A percentile compares a stretch with the other conserved stretches of the same genome.
Conservation (phyloP, 108 stramenopile genomes). For the Nitzschia palea region DNA sequence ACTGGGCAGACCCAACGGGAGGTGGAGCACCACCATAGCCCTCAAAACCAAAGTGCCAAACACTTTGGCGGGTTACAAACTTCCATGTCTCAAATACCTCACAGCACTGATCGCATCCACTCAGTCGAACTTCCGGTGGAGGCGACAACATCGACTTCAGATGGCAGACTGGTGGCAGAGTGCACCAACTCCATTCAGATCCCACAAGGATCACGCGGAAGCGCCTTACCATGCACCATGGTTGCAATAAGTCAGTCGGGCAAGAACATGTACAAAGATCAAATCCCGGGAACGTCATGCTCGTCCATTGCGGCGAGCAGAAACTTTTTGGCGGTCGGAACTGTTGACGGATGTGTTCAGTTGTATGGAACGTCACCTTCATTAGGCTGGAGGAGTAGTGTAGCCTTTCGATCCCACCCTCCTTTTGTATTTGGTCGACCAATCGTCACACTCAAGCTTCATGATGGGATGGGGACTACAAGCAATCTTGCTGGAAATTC, state of each 20-base stretch:
- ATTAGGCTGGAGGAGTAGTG: slow-evolving; percentile 65
- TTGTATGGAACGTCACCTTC: slow-evolving; percentile 79
- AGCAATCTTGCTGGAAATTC: neutral
- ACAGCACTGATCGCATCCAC: slow-evolving; percentile 58
- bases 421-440: slow-evolving; percentile 70
- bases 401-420: slow-evolving; percentile 73
- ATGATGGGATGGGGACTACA: slow-evolving; percentile 3
- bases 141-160: neutral
- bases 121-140: slow-evolving; percentile 53
- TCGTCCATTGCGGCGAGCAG: slow-evolving; percentile 59
- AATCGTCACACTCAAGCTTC: slow-evolving; percentile 48
- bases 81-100: slow-evolving; percentile 49
- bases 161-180: slow-evolving; percentile 52
- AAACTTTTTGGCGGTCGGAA: slow-evolving; percentile 65
- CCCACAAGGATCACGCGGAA: slow-evolving; percentile 37
- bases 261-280: slow-evolving; percentile 63
- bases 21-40: neutral
- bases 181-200: slow-evolving; percentile 59
- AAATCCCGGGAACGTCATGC: slow-evolving; percentile 61
- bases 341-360: slow-evolving; percentile 70
- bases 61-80: neutral
- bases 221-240: slow-evolving; percentile 51
- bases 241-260: slow-evolving; percentile 66
- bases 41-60: neutral
- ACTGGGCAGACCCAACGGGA: slow-evolving; percentile 1